Conservation (phyloP, 352 stramenopile species). For the Globisporangium sylvaticum region DNA sequence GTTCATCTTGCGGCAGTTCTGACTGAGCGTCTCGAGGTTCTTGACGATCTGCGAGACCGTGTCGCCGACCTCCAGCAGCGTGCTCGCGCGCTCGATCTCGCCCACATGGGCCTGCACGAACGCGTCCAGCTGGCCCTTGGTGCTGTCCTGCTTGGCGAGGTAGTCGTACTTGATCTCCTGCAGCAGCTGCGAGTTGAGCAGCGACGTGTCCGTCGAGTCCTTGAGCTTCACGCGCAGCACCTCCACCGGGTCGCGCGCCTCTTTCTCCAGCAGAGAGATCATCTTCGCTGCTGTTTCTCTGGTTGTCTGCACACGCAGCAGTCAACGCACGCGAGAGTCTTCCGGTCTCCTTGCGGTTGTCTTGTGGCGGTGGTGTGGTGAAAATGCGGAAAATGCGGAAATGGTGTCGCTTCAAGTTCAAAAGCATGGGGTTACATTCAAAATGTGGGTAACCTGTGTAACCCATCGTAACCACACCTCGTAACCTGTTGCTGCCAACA, state of each 20-base stretch:
- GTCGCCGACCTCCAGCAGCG: slow-evolving; percentile 65
- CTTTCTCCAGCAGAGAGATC: slow-evolving; percentile 82
- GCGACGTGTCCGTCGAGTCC: slow-evolving; percentile 72
- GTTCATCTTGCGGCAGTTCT: slow-evolving; percentile 76
- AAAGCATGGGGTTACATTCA: neutral
- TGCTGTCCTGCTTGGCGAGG: slow-evolving; percentile 62
- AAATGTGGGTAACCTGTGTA: neutral
- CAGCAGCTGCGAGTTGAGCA: slow-evolving; percentile 81
- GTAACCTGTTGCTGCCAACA: neutral
- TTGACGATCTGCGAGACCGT: slow-evolving; percentile 57
- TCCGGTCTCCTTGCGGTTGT: neutral
- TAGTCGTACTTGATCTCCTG: slow-evolving; percentile 87
- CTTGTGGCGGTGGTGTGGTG: too few relatives aligned
- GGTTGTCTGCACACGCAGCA: neutral
- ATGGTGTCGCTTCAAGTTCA: neutral
- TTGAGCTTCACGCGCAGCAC: slow-evolving; percentile 80
- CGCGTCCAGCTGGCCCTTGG: slow-evolving; percentile 61
- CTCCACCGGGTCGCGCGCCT: slow-evolving; percentile 79
- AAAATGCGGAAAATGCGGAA: neutral
- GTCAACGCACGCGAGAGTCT: neutral
- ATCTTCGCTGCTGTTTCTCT: slow-evolving; percentile 27
- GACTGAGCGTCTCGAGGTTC: slow-evolving; percentile 50
- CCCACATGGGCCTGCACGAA: slow-evolving; percentile 80
- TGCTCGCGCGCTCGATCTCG: slow-evolving; percentile 78
- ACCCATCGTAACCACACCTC: neutral